These are phyloP conservation scores for Nannochloris sp. DNA, from an alignment of 139 green algal species.

Conservation along the genomic window DNA sequence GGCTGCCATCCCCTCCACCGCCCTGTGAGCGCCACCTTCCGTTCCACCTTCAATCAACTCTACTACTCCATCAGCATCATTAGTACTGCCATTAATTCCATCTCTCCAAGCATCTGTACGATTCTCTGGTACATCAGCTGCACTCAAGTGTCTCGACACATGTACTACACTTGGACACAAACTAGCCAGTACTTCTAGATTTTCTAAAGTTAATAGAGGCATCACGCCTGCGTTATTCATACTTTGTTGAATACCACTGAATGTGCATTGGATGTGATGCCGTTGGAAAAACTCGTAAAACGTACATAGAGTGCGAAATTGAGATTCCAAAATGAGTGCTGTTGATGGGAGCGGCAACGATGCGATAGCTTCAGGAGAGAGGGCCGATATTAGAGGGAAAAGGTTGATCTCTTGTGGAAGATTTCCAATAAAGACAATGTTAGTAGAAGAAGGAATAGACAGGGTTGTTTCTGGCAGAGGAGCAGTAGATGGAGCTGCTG, in stretches of 20 bases:
- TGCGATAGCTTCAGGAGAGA: conserved; percentile 9
- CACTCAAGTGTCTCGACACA: no score
- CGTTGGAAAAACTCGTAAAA: conserved; percentile 44
- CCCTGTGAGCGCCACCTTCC: no score
- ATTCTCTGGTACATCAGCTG: no score
- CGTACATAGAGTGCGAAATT: conserved; percentile 33
- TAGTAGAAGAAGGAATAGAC: no score
- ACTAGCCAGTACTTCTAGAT: conserved; percentile 31
- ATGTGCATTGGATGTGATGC: conserved; percentile 40
- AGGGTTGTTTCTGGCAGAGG: background rate
- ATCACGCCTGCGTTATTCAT: conserved; percentile 3
- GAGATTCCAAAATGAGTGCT: conserved; percentile 22
- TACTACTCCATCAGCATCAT: no score
- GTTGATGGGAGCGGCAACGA: conserved; percentile 43
- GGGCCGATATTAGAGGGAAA: no score
- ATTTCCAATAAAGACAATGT: no score
- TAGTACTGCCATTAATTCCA: no score
- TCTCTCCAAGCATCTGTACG: no score
- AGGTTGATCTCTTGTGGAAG: no score
- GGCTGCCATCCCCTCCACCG: no score
- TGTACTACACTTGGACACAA: conserved; percentile 35
- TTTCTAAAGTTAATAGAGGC: conserved; percentile 11
- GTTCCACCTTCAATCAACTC: no score
- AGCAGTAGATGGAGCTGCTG: conserved; percentile 21
- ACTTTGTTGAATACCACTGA: conserved; percentile 11